phyloP scores from a whole-genome alignment of 805 yeast genomes.

The Tetrapisispora nanseiensis region DNA sequence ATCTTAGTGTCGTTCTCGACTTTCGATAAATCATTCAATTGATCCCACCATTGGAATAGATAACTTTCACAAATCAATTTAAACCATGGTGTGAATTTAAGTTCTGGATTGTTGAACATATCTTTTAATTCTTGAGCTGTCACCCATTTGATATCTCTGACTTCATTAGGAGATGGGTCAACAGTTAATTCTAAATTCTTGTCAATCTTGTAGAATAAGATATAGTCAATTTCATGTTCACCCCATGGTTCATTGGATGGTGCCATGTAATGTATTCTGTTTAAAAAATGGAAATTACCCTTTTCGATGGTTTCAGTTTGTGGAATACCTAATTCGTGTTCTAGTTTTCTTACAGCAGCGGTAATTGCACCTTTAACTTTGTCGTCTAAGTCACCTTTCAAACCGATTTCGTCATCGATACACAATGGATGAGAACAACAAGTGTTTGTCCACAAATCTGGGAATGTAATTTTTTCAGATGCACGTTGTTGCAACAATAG shows the following conservation, averaged over 20 bases:
- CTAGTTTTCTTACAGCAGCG: conserved; percentile 88
- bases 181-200: conserved; percentile 38
- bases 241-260: conserved; percentile 84
- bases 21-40: conserved; percentile 47
- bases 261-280: conserved; percentile 92
- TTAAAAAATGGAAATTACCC: conserved; percentile 67
- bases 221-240: conserved; percentile 95
- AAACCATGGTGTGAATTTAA: conserved; percentile 96
- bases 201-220: conserved; percentile 59
- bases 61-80: conserved; percentile 87
- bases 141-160: conserved; percentile 71
- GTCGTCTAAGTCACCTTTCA: conserved; percentile 25
- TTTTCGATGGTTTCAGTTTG: conserved; percentile 46
- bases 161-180: conserved; percentile 70
- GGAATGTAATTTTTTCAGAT: conserved; percentile 90
- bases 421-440: conserved; percentile 98
- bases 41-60: conserved; percentile 90
- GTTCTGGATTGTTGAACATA: conserved; percentile 62
- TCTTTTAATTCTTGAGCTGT: conserved; percentile 50
- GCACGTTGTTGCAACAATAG: conserved; percentile 92
- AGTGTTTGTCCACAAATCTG: conserved; percentile 96
- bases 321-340: conserved; percentile 84
- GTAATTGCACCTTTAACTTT: conserved; percentile 70
- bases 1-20: conserved; percentile 34
- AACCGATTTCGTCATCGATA: conserved; percentile 69